Evolutionary conservation across 2,329 filamentous ascomycete species (phyloP).

Genomic region (Aspergillus felis): DNA sequence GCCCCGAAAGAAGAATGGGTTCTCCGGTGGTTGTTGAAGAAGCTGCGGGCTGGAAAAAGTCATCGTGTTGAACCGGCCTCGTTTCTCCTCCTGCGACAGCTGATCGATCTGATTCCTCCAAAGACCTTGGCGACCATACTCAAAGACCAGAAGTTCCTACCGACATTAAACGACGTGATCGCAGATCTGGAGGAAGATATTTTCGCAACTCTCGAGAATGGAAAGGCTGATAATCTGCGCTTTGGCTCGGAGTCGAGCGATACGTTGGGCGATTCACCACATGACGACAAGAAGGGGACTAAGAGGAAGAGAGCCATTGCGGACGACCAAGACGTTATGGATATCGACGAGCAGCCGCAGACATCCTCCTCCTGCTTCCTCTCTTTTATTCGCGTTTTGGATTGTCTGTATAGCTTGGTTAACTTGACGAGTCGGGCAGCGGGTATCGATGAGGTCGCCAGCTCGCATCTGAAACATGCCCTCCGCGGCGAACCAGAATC

Average conservation of each 20-base stretch:
- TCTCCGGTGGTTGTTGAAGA: slow-evolving; percentile 62
- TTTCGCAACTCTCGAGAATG: slow-evolving; percentile 23
- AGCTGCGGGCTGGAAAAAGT: slow-evolving; percentile 45
- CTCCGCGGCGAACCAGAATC: slow-evolving; percentile 34
- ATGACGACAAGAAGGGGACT: slow-evolving; percentile 25
- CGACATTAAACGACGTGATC: slow-evolving; percentile 62
- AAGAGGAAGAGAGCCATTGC: slow-evolving; percentile 37
- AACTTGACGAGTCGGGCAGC: slow-evolving; percentile 23
- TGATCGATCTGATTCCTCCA: slow-evolving; percentile 65
- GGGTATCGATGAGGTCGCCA: slow-evolving; percentile 27
- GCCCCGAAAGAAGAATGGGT: slow-evolving; percentile 61
- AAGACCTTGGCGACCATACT: slow-evolving; percentile 68
- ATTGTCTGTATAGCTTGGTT: slow-evolving; percentile 32
- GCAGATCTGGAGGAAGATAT: slow-evolving; percentile 48
- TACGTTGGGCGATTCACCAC: slow-evolving; percentile 28
- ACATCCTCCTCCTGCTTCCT: slow-evolving; percentile 30
- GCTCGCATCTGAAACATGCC: slow-evolving; percentile 38
- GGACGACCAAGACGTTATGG: slow-evolving; percentile 25
- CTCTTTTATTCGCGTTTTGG: slow-evolving; percentile 30
- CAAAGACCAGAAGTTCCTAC: slow-evolving; percentile 64
- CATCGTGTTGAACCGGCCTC: slow-evolving; percentile 43
- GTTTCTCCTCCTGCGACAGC: slow-evolving; percentile 58
- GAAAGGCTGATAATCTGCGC: slow-evolving; percentile 17
- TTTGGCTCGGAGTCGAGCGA: slow-evolving; percentile 34
- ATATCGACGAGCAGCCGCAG: slow-evolving; percentile 27